A percentile compares a stretch with the other conserved stretches of the same genome.
Evolutionary conservation across 768 basidiomycete species (phyloP).

Genomic region (Galerina marginata): DNA sequence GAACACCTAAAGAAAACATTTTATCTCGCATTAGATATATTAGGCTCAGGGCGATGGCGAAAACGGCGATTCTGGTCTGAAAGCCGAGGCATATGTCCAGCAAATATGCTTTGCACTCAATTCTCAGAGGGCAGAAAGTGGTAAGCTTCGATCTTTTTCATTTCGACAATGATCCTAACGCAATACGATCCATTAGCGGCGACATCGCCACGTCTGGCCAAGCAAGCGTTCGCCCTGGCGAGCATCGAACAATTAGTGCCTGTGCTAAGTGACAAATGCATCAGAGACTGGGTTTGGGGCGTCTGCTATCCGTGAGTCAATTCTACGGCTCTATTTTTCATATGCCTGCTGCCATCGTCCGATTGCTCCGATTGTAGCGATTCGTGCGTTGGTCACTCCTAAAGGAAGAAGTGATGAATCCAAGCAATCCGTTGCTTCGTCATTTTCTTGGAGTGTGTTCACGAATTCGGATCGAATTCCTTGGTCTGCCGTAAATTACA

Average conservation of each 20-base stretch:
- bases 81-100: slow-evolving; percentile 35
- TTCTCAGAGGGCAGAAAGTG: slow-evolving; percentile 30
- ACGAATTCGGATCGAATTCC: neutral
- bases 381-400: too few relatives aligned
- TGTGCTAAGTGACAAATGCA: slow-evolving; percentile 54
- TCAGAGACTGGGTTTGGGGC: slow-evolving; percentile 62
- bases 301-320: slow-evolving; percentile 59
- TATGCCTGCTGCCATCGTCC: neutral
- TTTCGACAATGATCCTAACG: neutral
- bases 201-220: slow-evolving; percentile 37
- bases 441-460: neutral
- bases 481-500: neutral
- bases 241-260: slow-evolving; percentile 81
- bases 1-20: slow-evolving; percentile 75
- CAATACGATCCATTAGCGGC: slow-evolving; percentile 22
- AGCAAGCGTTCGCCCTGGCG: slow-evolving; percentile 70
- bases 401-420: neutral
- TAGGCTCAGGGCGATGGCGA: slow-evolving; percentile 47
- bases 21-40: slow-evolving; percentile 78
- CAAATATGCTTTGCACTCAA: slow-evolving; percentile 30
- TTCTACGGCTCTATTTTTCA: neutral
- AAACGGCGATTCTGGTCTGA: slow-evolving; percentile 19
- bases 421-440: neutral
- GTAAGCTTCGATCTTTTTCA: slow-evolving; percentile 18
- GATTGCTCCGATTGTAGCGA: neutral